Base-by-base conservation (phyloP, 371 early-diverging fungal genomes). In the Mortierella sp. region DNA sequence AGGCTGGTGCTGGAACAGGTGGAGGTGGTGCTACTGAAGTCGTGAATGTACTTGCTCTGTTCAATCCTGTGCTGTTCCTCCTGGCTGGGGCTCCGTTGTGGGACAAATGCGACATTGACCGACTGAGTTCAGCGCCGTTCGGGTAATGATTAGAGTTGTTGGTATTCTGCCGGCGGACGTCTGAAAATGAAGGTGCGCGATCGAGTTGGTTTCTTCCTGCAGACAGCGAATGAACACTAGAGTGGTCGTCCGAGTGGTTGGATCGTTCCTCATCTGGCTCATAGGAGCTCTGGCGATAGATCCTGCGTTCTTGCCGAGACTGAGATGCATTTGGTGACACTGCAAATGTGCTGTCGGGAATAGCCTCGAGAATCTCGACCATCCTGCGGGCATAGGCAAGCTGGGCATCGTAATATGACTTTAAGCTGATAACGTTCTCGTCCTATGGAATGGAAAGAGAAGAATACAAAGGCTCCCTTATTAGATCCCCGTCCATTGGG, bases 321-420 rank as follows among this genome's bases (percentile, higher is more conserved):
- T 55, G 63, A 0, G 77, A 76, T 44, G 70, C 57, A 44, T 34
- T 80, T 14, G 81, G 73, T 1, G 81, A 65, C 21, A 65, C 72
- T 44, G 52, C 45, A 31, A 80, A 80, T 3, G 77, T 68, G 57
- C 73, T 75, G 44, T 82, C 80, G 45, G 88, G 79, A 44, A 89
- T 58, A 55, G 78, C 75, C 55, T 84, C 84, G 58, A 91, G 88
- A 73, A 88, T 70, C 60, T 89, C 86, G 34, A 80, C 80, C 70
- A 89, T 84, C 70, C 65, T 81, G 70, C 82, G 81, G 73, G 90
- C 90, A 78, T 85, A 91, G 9, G 86, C 81, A 31, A 90, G 45
- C 80, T 91, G 89, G 8, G 91, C 89, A 68, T 89, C 88, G 72
- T 90, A 91, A 68, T 90, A 91, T 44, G 48, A 72, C 74, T 81